phyloP scores from a whole-genome alignment of 208 protist species.

The Leishmania lainsoni region DNA sequence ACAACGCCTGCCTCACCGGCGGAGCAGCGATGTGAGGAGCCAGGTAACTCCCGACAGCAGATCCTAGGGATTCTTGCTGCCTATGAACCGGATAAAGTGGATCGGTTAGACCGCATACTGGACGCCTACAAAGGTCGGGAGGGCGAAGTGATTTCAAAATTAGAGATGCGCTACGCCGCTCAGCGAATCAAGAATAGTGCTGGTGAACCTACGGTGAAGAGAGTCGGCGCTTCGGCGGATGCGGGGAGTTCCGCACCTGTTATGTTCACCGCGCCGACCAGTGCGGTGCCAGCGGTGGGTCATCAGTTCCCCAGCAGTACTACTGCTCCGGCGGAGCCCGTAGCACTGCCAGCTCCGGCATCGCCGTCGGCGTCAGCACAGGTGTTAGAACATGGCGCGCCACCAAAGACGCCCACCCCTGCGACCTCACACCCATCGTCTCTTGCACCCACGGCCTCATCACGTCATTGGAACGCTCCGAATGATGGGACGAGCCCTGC shows the following conservation, averaged over 20 bases:
- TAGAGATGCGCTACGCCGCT: conserved; percentile 44
- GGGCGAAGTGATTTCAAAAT: conserved; percentile 36
- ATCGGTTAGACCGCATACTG: conserved; percentile 38
- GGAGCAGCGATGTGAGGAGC: neutral
- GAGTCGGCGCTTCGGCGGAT: neutral
- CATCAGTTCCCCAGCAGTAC: neutral
- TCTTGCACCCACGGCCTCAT: neutral
- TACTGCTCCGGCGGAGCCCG: neutral
- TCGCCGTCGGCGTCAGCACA: neutral
- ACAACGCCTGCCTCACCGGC: conserved; percentile 5
- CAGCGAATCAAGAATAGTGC: neutral
- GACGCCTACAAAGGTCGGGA: conserved; percentile 43
- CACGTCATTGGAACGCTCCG: conserved; percentile 15
- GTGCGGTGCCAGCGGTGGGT: neutral
- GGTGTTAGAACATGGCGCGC: neutral
- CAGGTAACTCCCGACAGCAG: conserved; percentile 19
- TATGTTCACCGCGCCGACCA: neutral
- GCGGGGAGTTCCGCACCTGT: neutral
- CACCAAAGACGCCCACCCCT: neutral
- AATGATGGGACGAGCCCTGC: neutral
- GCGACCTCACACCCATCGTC: neutral
- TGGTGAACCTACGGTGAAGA: neutral
- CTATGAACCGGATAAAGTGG: conserved; percentile 47
- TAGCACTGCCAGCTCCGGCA: neutral
- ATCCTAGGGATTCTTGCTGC: conserved; percentile 32